Evolutionary conservation across 2,329 filamentous ascomycete genomes (phyloP), one percentile per base, ranked within the genome.

Genomic region (Exserohilum turcica): DNA sequence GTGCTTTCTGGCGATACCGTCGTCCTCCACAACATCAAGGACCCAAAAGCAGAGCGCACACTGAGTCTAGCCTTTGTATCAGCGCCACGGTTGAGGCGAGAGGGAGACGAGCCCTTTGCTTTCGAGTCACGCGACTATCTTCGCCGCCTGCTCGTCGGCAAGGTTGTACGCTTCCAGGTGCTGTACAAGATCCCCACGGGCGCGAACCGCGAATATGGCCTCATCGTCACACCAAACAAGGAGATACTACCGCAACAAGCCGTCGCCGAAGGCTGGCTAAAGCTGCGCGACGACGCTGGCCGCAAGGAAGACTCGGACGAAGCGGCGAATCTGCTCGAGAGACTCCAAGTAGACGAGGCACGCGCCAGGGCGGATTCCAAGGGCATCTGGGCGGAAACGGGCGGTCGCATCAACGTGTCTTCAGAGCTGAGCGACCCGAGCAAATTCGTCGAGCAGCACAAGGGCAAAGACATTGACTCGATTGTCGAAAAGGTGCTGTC

Each of bases 81-180:
- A 54, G 92, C 92, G 43, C 94, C 94, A 3, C 87, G 92, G 71
- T 75, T 97, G 74, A 88, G 84, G 78, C 88, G 91, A 76, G 92
- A 97, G 65, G 92, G 90, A 52, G 93, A 97, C 70, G 92, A 97
- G 83, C 87, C 89, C 32, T 95, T 89, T 71, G 92, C 91, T 53
- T 99, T 97, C 77, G 89, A 94, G 77, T 96, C 94, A 55, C 91
- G 94, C 71, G 94, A 99, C 77, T 94, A 90, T 74, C 84, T 99
- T 57, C 89, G 94, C 68, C 87, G 88, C 63, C 81, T 92, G 45
- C 83, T 88, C 35, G 89, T 97, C 51, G 93, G 93, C 71, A 96
- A 96, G 76, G 84, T 87, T 24, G 82, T 99, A 58, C 87, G 92
- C 65, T 96, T 93, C 80, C 86, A 86, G 54, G 82, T 96, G 37